Evolutionary conservation across 73 alveolate genomes (phyloP), one percentile per base, ranked within the genome.

Genomic region (Symbiodinium natans): DNA sequence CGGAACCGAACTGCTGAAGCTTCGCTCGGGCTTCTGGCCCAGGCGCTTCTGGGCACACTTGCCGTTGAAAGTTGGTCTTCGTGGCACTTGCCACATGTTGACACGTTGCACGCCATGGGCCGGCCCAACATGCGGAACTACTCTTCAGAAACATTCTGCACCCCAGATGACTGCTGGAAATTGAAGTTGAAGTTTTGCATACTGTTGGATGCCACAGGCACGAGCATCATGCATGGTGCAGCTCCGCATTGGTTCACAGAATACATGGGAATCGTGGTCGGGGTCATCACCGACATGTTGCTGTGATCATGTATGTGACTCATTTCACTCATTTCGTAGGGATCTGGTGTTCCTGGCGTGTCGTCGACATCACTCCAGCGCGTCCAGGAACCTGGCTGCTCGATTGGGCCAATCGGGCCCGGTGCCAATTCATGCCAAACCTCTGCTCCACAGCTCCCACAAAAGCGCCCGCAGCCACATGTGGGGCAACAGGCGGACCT

Each of bases 391-490:
- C 21, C 59, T 46, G 59, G 59, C 59, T 41, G 41, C 59, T 34
- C 33, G 19, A 41, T 31, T 29, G 92, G 41, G 75, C 23, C 41
- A n/a, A 34, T 9, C 41, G 23, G 41, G 31, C 5, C 82, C 46
- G 52, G 82, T 38, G 29, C 40, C 77, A 19, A 2, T 42, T 11
- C 73, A 10, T 87, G 63, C 97, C 97, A 90, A 41, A 90, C 36
- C 54, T 29, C 89, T 9, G 89, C 87, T 41, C 97, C 97, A 17
- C 97, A 90, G 39, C 40, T 73, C 39, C 97, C 97, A 29, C 97
- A 90, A 21, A 90, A 90, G 31, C 97, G 97, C 48, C 97, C 97
- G 83, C 97, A 90, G 42, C 88, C 89, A 31, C 97, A 90, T 29
- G 97, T 90, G 4, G 97, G 97, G 48, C 97, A 90, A 6, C 97